Base-by-base conservation (phyloP, 2,329 filamentous ascomycete species). In the Trichoderma sp. region DNA sequence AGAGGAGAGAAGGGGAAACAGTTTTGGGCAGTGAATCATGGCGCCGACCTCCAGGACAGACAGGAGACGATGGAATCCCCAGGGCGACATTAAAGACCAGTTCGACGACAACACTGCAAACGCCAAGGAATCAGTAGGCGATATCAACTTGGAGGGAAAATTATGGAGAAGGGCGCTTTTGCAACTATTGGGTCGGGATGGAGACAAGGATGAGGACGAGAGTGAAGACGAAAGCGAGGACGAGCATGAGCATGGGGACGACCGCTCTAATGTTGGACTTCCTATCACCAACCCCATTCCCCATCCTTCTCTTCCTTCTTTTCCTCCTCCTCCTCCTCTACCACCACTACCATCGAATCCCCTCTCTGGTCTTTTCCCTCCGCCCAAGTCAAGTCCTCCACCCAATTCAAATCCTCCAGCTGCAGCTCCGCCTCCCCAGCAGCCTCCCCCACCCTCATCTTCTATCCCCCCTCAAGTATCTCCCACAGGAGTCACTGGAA, bases 11-110 rank as follows among this genome's bases (percentile, higher is more conserved):
- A 6, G 9, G 39, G 26, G 61, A n/a, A 55, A 15, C 36, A 17
- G 6, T 39, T n/a, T 23, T 28, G 32, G 13, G n/a, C 5, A 20
- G 30, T 57, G 58, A 64, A 59, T 7, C n/a, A 70, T 70, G 68
- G 68, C 68, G 32, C 68, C 68, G 6, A 70, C 68, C n/a, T 53
- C 57, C 7, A 69, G 30, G 67, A 28, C 12, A 12, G 26, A 39
- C 20, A 53, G 39, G 50, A 9, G 39, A 26, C 67, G 28, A 13
- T 13, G 26, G 57, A 59, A 20, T 34, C 11, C 57, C 1, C 4
- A 59, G 17, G 28, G 30, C 39, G 36, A 26, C 26, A 15, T 11
- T 9, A 20, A 23, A 4, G 28, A 59, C 7, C 1, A 32, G 4
- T 9, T 50, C 17, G 65, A n/a, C 26, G 55, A 26, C 30, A 13